These are phyloP conservation scores for Diplodia seriata DNA, from an alignment of 2,329 filamentous ascomycete genomes.

Conservation along the genomic window DNA sequence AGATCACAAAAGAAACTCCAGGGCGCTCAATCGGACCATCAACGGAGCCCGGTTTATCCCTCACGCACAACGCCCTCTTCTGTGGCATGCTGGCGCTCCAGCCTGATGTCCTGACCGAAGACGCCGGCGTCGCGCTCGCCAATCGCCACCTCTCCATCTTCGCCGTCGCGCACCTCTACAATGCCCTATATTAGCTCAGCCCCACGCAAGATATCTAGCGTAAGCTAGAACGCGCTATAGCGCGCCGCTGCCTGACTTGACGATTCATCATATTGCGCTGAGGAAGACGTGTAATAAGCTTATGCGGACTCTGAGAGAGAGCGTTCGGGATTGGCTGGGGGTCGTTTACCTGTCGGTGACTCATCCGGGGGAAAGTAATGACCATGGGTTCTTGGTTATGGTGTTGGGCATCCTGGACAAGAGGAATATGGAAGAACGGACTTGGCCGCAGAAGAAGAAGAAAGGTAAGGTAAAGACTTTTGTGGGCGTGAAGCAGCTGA, in stretches of 20 bases:
- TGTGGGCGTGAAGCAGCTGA: not conserved
- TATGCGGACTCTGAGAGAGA: not conserved
- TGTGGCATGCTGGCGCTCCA: constrained; percentile 8
- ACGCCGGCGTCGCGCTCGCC: not conserved
- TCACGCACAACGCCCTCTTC: constrained; percentile 6
- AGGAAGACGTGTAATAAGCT: constrained; percentile 3
- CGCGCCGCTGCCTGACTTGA: not conserved
- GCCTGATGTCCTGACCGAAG: not conserved
- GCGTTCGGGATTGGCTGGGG: not conserved
- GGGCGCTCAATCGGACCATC: not conserved
- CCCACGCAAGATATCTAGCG: not conserved
- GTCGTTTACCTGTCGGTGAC: not conserved
- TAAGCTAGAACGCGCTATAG: not conserved
- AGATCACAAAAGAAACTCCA: not conserved
- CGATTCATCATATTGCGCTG: not conserved
- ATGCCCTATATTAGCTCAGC: not conserved
- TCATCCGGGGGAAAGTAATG: constrained; percentile 2
- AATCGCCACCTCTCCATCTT: constrained; percentile 17
- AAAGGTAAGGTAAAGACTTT: not conserved
- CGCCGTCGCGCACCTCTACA: constrained; percentile 7
- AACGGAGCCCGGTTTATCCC: not conserved
- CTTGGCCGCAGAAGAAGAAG: not conserved
- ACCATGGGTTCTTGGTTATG: not conserved
- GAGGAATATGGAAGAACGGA: not conserved
- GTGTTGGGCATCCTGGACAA: not conserved